These are phyloP conservation scores for Clitopilus passeckerianus DNA, from an alignment of 768 basidiomycete species.

Conservation along the genomic window DNA sequence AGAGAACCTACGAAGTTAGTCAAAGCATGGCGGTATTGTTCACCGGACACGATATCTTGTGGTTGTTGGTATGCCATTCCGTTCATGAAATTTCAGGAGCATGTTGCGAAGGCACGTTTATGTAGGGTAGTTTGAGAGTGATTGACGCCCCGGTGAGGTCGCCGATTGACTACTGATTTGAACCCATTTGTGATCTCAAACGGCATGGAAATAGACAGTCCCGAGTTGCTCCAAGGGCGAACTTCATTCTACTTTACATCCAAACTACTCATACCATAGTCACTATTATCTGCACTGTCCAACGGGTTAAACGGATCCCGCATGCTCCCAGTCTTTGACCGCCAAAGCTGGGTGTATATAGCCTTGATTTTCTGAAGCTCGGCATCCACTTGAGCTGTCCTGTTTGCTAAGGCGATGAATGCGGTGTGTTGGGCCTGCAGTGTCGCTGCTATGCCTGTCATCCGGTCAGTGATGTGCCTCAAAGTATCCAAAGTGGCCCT, in stretches of 20 bases:
- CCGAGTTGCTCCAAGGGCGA: background rate
- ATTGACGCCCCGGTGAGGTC: conserved; percentile 3
- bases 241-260: conserved; percentile 23
- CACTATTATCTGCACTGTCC: conserved; percentile 29
- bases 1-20: conserved; percentile 65
- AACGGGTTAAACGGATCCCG: conserved; percentile 72
- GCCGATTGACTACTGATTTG: background rate
- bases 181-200: background rate
- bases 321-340: conserved; percentile 74
- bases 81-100: conserved; percentile 63
- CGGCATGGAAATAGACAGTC: background rate
- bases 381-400: conserved; percentile 67
- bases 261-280: conserved; percentile 39
- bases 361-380: conserved; percentile 75
- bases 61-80: conserved; percentile 25
- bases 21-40: conserved; percentile 80
- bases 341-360: conserved; percentile 75
- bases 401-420: conserved; percentile 72
- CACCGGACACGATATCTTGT: conserved; percentile 43
- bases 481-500: conserved; percentile 5
- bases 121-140: background rate
- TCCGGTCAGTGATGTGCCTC: conserved; percentile 2
- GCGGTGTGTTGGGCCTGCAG: conserved; percentile 77
- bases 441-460: conserved; percentile 64
- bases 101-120: conserved; percentile 16